Conservation (phyloP, 129 eudicot genomes). For the Lonicera japonica region DNA sequence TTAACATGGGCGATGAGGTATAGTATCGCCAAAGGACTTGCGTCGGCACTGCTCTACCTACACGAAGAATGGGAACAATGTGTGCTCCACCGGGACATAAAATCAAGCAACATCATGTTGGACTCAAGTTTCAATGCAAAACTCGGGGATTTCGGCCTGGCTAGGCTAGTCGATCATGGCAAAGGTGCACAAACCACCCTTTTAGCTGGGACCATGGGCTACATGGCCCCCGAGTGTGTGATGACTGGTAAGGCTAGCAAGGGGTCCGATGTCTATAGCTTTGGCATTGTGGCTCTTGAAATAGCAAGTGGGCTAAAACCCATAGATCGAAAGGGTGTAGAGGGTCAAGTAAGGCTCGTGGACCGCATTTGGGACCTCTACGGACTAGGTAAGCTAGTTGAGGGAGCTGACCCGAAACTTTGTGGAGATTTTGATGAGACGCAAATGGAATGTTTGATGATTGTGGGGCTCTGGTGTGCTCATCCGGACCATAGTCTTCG, state of each 20-base stretch:
- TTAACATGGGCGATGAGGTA: constrained; percentile 20
- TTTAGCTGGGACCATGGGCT: constrained; percentile 30
- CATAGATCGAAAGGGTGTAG: neutral
- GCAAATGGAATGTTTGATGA: constrained; percentile 20
- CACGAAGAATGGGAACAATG: constrained; percentile 30
- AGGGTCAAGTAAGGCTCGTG: constrained; percentile 1
- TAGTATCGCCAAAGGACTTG: constrained; percentile 13
- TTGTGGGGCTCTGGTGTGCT: constrained; percentile 31
- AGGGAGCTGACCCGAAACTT: constrained; percentile 26
- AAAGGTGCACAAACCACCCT: constrained; percentile 20
- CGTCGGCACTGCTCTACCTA: constrained; percentile 21
- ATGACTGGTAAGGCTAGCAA: constrained; percentile 24
- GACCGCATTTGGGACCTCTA: constrained; percentile 19
- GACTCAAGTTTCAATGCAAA: constrained; percentile 29
- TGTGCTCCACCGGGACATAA: constrained; percentile 19
- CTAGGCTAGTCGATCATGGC: constrained; percentile 26
- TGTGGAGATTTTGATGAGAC: constrained; percentile 6
- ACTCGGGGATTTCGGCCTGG: constrained; percentile 34
- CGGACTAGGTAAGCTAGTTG: constrained; percentile 17
- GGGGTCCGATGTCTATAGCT: constrained; percentile 36
- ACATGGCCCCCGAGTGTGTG: constrained; percentile 31
- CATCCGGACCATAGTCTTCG: constrained; percentile 18
- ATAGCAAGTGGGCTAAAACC: constrained; percentile 21
- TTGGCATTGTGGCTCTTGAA: constrained; percentile 27
- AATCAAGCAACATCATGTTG: constrained; percentile 33